Percentiles rank a stretch among this genome's conserved stretches.
These are phyloP conservation scores for Botrytis aclada DNA, from an alignment of 2,329 filamentous ascomycete genomes.

Conservation along the genomic window DNA sequence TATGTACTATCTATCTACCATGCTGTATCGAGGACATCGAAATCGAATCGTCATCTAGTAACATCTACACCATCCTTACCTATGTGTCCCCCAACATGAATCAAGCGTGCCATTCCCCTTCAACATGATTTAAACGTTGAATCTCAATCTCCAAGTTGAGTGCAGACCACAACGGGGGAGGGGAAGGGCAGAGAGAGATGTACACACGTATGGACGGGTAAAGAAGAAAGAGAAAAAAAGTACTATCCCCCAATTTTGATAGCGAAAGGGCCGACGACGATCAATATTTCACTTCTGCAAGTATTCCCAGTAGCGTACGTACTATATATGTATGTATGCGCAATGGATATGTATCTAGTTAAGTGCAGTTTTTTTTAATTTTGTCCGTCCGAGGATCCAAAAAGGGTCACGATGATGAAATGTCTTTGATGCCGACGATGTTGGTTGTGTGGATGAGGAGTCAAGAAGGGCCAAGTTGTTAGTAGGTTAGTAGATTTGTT, in stretches of 20 bases:
- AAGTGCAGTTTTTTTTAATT: neutral
- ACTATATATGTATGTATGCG: neutral
- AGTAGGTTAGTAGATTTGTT: neutral
- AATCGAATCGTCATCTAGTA: slow-evolving; percentile 1
- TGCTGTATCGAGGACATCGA: too few relatives aligned
- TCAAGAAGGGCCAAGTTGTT: neutral
- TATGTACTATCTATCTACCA: neutral
- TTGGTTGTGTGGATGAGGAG: neutral
- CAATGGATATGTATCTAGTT: neutral
- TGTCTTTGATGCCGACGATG: neutral
- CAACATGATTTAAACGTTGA: neutral
- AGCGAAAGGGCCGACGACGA: slow-evolving; percentile 6
- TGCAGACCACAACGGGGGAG: neutral
- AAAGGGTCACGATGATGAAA: neutral
- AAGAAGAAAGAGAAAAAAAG: neutral
- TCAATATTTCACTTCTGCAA: slow-evolving; percentile 7
- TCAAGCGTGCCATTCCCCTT: neutral
- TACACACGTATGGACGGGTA: neutral
- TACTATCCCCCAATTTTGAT: neutral
- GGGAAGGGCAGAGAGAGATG: neutral
- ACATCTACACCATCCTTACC: neutral
- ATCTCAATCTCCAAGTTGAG: neutral
- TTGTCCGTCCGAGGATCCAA: neutral
- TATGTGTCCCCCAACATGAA: neutral
- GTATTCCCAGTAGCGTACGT: neutral